These are phyloP conservation scores for Exophiala lecanii-corni DNA, from an alignment of 2,329 filamentous ascomycete species.

Conservation along the genomic window DNA sequence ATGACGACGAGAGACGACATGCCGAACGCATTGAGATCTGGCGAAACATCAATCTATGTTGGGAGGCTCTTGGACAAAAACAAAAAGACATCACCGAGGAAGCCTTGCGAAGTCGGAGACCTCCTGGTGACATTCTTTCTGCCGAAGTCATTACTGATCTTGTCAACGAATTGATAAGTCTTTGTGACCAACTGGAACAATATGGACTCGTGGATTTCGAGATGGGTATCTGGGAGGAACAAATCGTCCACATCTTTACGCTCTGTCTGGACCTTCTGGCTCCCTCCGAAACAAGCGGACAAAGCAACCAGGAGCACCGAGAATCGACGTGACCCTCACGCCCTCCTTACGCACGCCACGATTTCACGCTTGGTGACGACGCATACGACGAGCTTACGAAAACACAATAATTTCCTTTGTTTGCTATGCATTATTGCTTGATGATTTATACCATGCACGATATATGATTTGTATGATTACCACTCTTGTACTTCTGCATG, in stretches of 20 bases:
- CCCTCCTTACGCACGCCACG: not conserved
- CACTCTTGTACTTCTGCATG: slow-evolving; percentile 7
- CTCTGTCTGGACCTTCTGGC: slow-evolving; percentile 18
- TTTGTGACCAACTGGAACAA: slow-evolving; percentile 82
- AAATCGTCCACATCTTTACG: slow-evolving; percentile 60
- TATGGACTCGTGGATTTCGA: slow-evolving; percentile 97
- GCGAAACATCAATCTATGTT: slow-evolving; percentile 91
- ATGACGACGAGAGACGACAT: slow-evolving; percentile 73
- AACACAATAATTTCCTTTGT: slow-evolving; percentile 13
- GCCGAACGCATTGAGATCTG: slow-evolving; percentile 76
- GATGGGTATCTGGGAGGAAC: slow-evolving; percentile 93
- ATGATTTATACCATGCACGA: slow-evolving; percentile 20
- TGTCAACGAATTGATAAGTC: slow-evolving; percentile 72
- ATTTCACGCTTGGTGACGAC: slow-evolving; percentile 7
- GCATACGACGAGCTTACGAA: slow-evolving; percentile 10
- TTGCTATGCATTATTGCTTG: slow-evolving; percentile 9
- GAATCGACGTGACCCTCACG: not conserved
- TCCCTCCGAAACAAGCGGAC: slow-evolving; percentile 1
- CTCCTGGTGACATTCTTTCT: slow-evolving; percentile 59
- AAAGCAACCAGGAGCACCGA: slow-evolving; percentile 4
- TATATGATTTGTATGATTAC: slow-evolving; percentile 23
- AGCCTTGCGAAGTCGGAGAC: slow-evolving; percentile 55
- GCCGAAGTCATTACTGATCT: slow-evolving; percentile 68
- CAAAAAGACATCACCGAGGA: slow-evolving; percentile 70
- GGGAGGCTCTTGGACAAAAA: slow-evolving; percentile 76